Conservation (phyloP, 495 filamentous ascomycete genomes). For the Pseudotulostoma volvatum region DNA sequence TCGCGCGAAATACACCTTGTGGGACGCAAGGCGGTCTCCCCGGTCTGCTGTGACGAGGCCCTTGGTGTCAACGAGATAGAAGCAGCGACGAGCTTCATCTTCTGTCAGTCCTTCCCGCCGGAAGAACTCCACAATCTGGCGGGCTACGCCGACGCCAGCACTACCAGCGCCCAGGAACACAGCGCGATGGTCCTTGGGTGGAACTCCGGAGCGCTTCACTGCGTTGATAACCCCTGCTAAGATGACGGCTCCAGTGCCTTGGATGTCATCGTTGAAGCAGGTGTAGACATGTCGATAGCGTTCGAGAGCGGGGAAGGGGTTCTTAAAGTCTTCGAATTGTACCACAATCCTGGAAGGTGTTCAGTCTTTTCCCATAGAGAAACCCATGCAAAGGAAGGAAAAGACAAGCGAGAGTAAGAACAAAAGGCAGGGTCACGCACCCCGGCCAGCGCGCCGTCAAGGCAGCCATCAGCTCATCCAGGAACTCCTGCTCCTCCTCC, state of each 20-base stretch:
- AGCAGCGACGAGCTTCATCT: slow-evolving; percentile 73
- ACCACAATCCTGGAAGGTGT: slow-evolving; percentile 56
- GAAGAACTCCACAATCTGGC: slow-evolving; percentile 93
- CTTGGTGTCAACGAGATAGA: slow-evolving; percentile 96
- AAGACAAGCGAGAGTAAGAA: no score
- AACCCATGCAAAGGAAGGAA: no score
- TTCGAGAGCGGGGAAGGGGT: slow-evolving; percentile 86
- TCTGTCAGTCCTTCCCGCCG: slow-evolving; percentile 86
- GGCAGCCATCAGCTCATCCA: slow-evolving; percentile 95
- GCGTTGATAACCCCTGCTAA: slow-evolving; percentile 89
- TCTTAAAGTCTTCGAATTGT: slow-evolving; percentile 98
- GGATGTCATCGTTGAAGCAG: slow-evolving; percentile 98
- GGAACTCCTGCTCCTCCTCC: slow-evolving; percentile 76
- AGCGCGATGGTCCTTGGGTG: slow-evolving; percentile 76
- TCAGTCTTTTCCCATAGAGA: no score
- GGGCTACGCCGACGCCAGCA: slow-evolving; percentile 90
- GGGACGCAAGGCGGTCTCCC: slow-evolving; percentile 83
- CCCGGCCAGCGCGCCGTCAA: slow-evolving; percentile 72
- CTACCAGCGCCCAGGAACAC: slow-evolving; percentile 95
- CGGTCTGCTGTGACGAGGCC: slow-evolving; percentile 89
- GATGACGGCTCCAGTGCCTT: slow-evolving; percentile 93
- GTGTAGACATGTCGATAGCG: slow-evolving; percentile 75
- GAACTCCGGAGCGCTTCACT: slow-evolving; percentile 72
- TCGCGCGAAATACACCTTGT: slow-evolving; percentile 96
- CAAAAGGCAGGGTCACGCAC: slow-evolving; percentile 26